Conservation (phyloP, 441 rosid species). For the Populus hybrid region DNA sequence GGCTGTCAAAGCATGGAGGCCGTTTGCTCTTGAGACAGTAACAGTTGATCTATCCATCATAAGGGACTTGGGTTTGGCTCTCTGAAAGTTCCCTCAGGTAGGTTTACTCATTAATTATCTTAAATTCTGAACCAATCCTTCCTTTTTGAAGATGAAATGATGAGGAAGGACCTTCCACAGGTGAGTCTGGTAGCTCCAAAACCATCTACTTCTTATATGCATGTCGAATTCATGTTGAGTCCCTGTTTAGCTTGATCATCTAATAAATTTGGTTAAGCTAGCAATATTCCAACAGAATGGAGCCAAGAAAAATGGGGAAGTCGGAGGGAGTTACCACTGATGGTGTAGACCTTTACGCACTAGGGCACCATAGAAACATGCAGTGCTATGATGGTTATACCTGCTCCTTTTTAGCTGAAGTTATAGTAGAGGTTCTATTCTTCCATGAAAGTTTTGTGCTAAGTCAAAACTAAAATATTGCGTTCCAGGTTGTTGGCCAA, state of each 20-base stretch:
- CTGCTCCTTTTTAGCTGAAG: no score
- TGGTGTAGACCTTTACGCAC: no score
- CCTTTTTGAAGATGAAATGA: constrained; percentile 58
- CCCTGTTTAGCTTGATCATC: background rate
- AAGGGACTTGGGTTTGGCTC: constrained; percentile 75
- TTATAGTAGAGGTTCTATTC: no score
- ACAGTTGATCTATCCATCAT: constrained; percentile 83
- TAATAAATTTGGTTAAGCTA: no score
- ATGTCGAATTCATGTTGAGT: background rate
- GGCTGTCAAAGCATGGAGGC: constrained; percentile 96
- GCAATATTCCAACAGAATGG: no score
- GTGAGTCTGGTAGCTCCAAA: constrained; percentile 39
- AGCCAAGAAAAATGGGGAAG: no score
- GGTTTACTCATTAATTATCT: no score
- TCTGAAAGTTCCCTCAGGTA: constrained; percentile 93
- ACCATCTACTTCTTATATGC: background rate
- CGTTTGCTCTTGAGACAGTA: constrained; percentile 96
- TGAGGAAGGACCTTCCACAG: constrained; percentile 97
- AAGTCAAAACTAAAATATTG: background rate
- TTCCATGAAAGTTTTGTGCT: no score
- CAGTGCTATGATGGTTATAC: no score
- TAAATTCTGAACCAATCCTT: no score
- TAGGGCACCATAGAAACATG: no score
- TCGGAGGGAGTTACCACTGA: no score
- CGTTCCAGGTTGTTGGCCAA: constrained; percentile 78